These are phyloP conservation scores for Rostrohypoxylon terebratum DNA, from an alignment of 495 filamentous ascomycete genomes.

Conservation along the genomic window DNA sequence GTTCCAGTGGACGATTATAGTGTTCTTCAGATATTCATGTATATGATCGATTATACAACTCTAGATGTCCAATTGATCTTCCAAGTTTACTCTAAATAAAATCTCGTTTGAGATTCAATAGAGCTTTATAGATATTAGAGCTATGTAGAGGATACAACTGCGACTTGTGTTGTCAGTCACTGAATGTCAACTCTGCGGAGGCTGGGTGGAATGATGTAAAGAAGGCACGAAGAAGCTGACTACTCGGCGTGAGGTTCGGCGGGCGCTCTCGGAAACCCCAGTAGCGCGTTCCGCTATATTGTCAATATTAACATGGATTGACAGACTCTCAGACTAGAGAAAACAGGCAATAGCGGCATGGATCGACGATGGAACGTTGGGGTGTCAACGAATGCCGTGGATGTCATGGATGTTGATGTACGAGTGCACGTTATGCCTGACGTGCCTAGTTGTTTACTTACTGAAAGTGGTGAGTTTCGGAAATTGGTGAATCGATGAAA, in stretches of 20 bases:
- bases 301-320: conserved; percentile 46
- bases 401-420: conserved; percentile 23
- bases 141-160: conserved; percentile 19
- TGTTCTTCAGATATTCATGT: background rate
- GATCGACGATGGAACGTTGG: conserved; percentile 37
- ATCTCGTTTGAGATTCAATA: background rate
- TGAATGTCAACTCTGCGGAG: conserved; percentile 9
- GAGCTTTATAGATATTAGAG: background rate
- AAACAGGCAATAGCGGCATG: conserved; percentile 30
- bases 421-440: conserved; percentile 23
- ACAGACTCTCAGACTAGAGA: conserved; percentile 14
- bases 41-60: background rate
- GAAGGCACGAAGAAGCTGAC: conserved; percentile 25
- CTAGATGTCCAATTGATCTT: background rate
- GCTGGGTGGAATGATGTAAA: conserved; percentile 21
- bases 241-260: conserved; percentile 39
- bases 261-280: conserved; percentile 22
- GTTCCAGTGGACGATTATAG: background rate
- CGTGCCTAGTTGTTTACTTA: conserved; percentile 35
- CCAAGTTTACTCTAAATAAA: background rate
- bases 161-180: conserved; percentile 18
- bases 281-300: conserved; percentile 43
- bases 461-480: conserved; percentile 13
- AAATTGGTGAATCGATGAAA: conserved; percentile 14
- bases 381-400: conserved; percentile 30